Evolutionary conservation across 23 red algal genomes (phyloP).

Genomic region (Pyropia haitanensis): DNA sequence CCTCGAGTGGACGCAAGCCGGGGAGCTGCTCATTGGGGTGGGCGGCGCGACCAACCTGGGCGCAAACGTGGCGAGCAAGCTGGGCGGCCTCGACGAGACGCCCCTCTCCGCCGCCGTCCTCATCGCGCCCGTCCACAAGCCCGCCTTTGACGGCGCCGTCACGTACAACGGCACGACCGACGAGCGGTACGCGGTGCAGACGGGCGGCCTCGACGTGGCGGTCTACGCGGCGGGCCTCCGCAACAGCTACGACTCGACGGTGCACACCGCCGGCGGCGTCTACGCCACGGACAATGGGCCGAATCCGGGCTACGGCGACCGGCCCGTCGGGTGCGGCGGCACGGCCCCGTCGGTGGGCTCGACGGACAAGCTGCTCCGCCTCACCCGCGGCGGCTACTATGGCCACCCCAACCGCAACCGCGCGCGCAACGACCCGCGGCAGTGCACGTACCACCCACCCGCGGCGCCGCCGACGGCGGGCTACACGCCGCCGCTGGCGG

Average conservation of each 20-base stretch:
- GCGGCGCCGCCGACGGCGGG: constrained; percentile 13
- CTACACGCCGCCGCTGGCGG: constrained; percentile 31
- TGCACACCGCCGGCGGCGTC: constrained; percentile 39
- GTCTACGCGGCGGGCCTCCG: constrained; percentile 29
- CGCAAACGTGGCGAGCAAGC: constrained; percentile 15
- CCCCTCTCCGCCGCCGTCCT: constrained; percentile 47
- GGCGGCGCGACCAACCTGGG: constrained; percentile 43
- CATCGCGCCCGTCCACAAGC: constrained; percentile 22
- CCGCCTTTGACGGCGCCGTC: constrained; percentile 27
- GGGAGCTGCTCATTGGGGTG: constrained; percentile 29
- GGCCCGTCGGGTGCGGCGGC: constrained; percentile 15
- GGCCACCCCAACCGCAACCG: constrained; percentile 64
- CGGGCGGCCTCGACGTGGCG: constrained; percentile 25
- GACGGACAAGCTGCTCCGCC: constrained; percentile 7
- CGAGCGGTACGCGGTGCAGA: constrained; percentile 23
- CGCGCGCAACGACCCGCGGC: constrained; percentile 26
- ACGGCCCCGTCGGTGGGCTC: constrained; percentile 6
- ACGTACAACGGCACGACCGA: constrained; percentile 25
- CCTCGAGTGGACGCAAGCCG: constrained; percentile 22
- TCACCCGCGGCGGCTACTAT: constrained; percentile 30
- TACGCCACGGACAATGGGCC: constrained; percentile 61
- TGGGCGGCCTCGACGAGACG: constrained; percentile 48
- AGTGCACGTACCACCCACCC: constrained; percentile 37
- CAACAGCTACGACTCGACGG: constrained; percentile 21
- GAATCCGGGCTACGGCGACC: constrained; percentile 31